These are phyloP conservation scores for Hanseniaspora sp. DNA, from an alignment of 1,139 yeast genomes.

Conservation along the genomic window DNA sequence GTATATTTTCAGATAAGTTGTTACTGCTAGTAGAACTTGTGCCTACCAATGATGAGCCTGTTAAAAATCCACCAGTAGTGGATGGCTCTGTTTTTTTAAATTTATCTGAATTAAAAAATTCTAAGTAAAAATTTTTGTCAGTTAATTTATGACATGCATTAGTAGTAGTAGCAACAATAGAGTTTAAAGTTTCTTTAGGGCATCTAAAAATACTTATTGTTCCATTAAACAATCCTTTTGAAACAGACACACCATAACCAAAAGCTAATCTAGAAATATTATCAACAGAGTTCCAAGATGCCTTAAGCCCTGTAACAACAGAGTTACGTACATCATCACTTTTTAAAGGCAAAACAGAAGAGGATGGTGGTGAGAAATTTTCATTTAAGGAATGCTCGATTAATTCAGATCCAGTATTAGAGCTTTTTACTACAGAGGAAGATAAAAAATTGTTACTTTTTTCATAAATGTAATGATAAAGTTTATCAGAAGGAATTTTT, in stretches of 20 bases:
- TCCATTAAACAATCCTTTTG: not conserved
- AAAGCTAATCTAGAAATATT: not conserved
- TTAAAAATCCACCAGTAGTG: not conserved
- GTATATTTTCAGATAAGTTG: not conserved
- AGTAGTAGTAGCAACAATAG: not conserved
- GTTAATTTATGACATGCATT: not conserved
- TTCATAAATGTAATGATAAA: not conserved
- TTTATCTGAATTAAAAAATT: not conserved
- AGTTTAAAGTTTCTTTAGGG: not conserved
- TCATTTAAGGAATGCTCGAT: not conserved
- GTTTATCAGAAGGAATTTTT: constrained; percentile 6
- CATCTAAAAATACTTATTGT: not conserved
- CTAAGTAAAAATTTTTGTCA: not conserved
- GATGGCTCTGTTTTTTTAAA: not conserved
- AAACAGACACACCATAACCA: not conserved
- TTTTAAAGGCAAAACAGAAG: too few species aligned
- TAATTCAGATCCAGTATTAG: not conserved
- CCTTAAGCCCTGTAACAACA: not conserved
- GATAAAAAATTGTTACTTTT: not conserved
- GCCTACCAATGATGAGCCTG: not conserved
- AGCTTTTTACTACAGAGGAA: not conserved
- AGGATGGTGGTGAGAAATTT: not conserved
- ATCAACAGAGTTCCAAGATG: not conserved
- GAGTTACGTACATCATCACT: not conserved
- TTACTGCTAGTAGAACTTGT: not conserved